Evolutionary conservation across 495 filamentous ascomycete species (phyloP), one percentile per base, ranked within the genome.

Genomic region (Xylona heveae): DNA sequence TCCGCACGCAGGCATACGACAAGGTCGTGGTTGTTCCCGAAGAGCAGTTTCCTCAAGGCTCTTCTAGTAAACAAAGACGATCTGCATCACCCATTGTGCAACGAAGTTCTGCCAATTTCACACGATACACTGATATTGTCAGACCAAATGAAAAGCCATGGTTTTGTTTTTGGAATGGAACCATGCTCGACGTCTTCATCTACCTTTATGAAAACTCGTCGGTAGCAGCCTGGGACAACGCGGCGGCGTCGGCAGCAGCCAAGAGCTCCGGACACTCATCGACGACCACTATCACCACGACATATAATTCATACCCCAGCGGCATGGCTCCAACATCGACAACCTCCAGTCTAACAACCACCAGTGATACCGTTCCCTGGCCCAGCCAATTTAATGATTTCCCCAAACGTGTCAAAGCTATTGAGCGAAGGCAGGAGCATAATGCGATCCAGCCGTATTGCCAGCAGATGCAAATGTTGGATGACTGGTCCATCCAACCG

Each of bases 151-250:
- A 84, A 22, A 68, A 62, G 31, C 74, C 79, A 1, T 94, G 83
- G 83, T 71, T 79, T 41, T 94, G 84, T 49, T 74, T 63, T 44
- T 94, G 80, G 80, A 83, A 85, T 37, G 58, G 67, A 4, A 91
- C 82, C 0, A 59, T 69, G 28, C 55, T 94, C 28, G 80, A 91
- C 40, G 59, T 73, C 12, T 88, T 83, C 47, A 68, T 94, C 36
- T 94, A 84, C 46, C 56, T 74, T 34, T 62, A 65, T 28, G 61
- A 74, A 40, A 50, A 58, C 2, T 68, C 35, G 21, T 7, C 24
- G 25, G 5, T 20, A 17, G 4, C 31, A 19, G 13, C 31, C 8
- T 25, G 8, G 13, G 8, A 8, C n/a, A n/a, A n/a, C n/a, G n/a
- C n/a, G n/a, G n/a, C n/a, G n/a, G 14, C 34, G 5, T 9, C 35